Conservation (phyloP, 768 basidiomycete genomes). For the Boletus insuetus region DNA sequence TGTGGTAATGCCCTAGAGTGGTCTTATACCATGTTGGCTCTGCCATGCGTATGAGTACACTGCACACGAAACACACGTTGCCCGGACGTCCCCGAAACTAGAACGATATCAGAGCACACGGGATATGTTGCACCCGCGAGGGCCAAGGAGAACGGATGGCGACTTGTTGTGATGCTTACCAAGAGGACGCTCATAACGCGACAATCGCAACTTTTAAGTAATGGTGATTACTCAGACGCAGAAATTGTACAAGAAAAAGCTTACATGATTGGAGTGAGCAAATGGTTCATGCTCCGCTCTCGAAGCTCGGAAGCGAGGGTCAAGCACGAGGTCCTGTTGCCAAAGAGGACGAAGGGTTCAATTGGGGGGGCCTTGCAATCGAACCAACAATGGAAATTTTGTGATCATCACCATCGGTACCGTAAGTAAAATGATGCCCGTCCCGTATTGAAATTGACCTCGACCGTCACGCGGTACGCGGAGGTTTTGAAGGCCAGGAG, state of each 20-base stretch:
- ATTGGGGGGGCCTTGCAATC: constrained; percentile 1
- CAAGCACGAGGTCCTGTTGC: constrained; percentile 19
- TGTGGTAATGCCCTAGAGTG: constrained; percentile 18
- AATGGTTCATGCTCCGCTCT: constrained; percentile 22
- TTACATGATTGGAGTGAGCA: constrained; percentile 19
- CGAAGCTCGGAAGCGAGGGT: constrained; percentile 25
- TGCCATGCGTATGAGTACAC: constrained; percentile 7
- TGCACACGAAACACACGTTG: constrained; percentile 20
- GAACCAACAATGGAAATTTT: constrained; percentile 20
- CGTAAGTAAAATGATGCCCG: constrained; percentile 32
- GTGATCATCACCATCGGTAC: constrained; percentile 30
- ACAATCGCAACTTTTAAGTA: neutral
- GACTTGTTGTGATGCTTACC: constrained; percentile 4
- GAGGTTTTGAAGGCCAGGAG: constrained; percentile 11
- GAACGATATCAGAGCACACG: neutral
- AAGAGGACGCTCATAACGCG: constrained; percentile 6
- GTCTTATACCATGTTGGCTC: constrained; percentile 2
- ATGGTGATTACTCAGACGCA: neutral
- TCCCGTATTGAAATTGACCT: constrained; percentile 21
- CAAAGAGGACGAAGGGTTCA: constrained; percentile 14
- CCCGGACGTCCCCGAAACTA: neutral
- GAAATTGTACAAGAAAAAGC: constrained; percentile 4
- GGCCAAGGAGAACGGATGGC: neutral
- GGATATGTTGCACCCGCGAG: neutral
- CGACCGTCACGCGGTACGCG: constrained; percentile 24